These are phyloP conservation scores for Neodidymelliopsis sp. DNA, from an alignment of 2,329 filamentous ascomycete species.

Conservation along the genomic window DNA sequence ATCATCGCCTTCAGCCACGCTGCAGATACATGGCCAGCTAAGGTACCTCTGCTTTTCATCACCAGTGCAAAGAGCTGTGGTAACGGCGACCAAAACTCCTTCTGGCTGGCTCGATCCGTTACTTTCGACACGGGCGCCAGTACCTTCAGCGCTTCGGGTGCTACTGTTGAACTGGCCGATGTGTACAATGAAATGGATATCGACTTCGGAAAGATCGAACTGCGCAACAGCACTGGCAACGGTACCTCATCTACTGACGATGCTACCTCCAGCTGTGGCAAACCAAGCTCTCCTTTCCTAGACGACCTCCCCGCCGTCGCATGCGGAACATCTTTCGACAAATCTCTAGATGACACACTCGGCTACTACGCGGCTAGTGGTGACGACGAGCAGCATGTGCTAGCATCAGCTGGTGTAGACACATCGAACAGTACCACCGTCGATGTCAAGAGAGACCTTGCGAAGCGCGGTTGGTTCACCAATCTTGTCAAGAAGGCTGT, in stretches of 20 bases:
- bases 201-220: constrained; percentile 15
- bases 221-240: constrained; percentile 9
- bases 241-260: constrained; percentile 1
- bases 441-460: constrained; percentile 2
- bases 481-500: constrained; percentile 1
- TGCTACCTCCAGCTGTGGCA: constrained; percentile 9
- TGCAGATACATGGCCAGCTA: constrained; percentile 14
- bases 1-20: constrained; percentile 12
- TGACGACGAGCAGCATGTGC: constrained; percentile 10
- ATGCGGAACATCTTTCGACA: constrained; percentile 14
- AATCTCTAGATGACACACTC: constrained; percentile 7
- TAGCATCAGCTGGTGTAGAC: constrained; percentile 6
- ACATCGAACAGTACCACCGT: constrained; percentile 1
- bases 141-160: constrained; percentile 13
- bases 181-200: constrained; percentile 16
- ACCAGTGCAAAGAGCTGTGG: constrained; percentile 15
- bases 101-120: constrained; percentile 14
- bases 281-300: constrained; percentile 11
- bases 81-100: constrained; percentile 14
- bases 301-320: constrained; percentile 13
- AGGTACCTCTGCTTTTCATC: constrained; percentile 10
- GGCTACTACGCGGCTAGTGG: constrained; percentile 11
- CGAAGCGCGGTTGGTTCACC: constrained; percentile 12
- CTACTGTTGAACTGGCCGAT: constrained; percentile 6
- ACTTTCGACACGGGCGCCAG: constrained; percentile 5